Evolutionary conservation across 768 basidiomycete genomes (phyloP), one percentile per base, ranked within the genome.

Genomic region (Kwoniella europaea): DNA sequence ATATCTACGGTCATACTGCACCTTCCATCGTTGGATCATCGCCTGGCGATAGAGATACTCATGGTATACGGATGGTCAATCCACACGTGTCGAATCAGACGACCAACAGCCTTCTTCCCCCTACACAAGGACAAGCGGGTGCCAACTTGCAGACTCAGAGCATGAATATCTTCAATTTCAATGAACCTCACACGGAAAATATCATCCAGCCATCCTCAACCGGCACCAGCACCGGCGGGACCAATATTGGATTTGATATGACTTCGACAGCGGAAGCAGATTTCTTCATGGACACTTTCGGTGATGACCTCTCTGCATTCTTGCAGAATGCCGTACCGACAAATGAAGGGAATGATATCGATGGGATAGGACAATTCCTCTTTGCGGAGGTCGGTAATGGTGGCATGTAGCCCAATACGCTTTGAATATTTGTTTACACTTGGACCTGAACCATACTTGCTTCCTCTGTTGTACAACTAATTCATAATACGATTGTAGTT

Each of bases 281-380:
- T 52, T 55, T 67, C 24, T 62, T 71, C 43, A 60, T 67, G 63
- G 70, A 71, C 53, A 71, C 58, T n/a, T 67, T 71, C 50, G 70
- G 70, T 18, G 70, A 71, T 18, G 70, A 71, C n/a, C 59, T 71
- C 2, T 71, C 70, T 16, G 70, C 70, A 12, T 71, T 71, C 59
- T n/a, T 71, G 35, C 64, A 66, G 44, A 57, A 54, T 57, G 70
- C 70, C 7, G 52, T 67, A 35, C 70, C 70, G 2, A 59, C 59
- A 6, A 46, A 24, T 6, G 58, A 66, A 10, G 70, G 63, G 3
- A 65, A 67, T 29, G 65, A 67, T 44, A 43, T 60, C 3, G 59
- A 60, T 42, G 57, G 64, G n/a, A 27, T 52, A 1, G 57, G 59
- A 2, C 59, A 52, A 50, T 10, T 63, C 12, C 29, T 71, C n/a